Evolutionary conservation across 352 stramenopile species (phyloP), one percentile per base, ranked within the genome.

Genomic region (Phytophthora pinifolia): DNA sequence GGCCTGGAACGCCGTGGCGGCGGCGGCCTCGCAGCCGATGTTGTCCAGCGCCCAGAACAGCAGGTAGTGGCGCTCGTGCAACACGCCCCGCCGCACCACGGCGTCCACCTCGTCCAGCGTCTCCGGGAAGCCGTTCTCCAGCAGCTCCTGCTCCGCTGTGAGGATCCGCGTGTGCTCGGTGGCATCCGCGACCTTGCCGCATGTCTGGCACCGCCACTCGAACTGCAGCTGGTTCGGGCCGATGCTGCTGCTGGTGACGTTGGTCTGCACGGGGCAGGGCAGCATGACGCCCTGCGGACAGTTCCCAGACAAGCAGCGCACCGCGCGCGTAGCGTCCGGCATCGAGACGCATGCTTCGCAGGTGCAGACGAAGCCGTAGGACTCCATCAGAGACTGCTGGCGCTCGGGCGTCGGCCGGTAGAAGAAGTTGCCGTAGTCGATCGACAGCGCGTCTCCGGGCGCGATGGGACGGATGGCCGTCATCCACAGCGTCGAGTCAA

Each of bases 361-460:
- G 30, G 64, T 65, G 54, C 82, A 92, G 22, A 80, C 18, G 42
- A 88, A 86, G 10, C 76, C 77, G 61, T 89, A 88, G 32, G 76
- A 78, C 49, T 86, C 73, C 31, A 77, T 46, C 35, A 92, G 62
- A 39, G 72, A 80, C 14, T 60, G 65, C 41, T 79, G 66, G 12
- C 82, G 77, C 55, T 92, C 82, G 0, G 64, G 65, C 9, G 70
- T 86, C 7, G 79, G 76, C 2, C 77, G 75, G 65, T 88, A 92
- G 54, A 88, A 88, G 46, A 88, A 88, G 54, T 89, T 87, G 47
- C 76, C 79, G 43, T 88, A 88, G 65, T 92, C 82, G 46, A 92
- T 88, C 20, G 82, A 89, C 18, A 92, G 62, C 25, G 74, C 69
- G 42, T 89, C 74, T 45, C 79, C 76, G 6, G 67, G 67, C 9